These are phyloP conservation scores for Fusarium armeniacum DNA, from an alignment of 2,329 filamentous ascomycete genomes.

Conservation along the genomic window DNA sequence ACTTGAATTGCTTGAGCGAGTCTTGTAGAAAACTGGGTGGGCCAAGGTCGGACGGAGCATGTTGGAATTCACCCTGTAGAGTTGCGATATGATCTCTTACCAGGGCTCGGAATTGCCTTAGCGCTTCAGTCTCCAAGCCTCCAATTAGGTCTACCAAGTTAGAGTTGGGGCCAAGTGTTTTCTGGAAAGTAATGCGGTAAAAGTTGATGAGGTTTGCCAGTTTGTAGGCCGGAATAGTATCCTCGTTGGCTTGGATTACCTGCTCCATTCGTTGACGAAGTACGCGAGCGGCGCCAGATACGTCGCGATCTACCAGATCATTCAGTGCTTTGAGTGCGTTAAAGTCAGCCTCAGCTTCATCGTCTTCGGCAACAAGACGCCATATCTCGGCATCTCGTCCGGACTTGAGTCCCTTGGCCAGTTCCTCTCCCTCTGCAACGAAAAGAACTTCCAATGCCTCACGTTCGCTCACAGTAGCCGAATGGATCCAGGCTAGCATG, in stretches of 20 bases:
- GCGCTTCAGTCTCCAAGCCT: conserved; percentile 79
- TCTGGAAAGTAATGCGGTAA: conserved; percentile 87
- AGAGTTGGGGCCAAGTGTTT: conserved; percentile 78
- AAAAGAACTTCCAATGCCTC: conserved; percentile 94
- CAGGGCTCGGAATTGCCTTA: conserved; percentile 84
- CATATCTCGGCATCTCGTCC: conserved; percentile 88
- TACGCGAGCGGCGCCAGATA: conserved; percentile 84
- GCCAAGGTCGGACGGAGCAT: conserved; percentile 78
- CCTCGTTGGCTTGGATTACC: conserved; percentile 91
- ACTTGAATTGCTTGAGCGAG: conserved; percentile 80
- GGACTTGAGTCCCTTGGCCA: conserved; percentile 83
- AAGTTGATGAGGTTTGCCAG: conserved; percentile 91
- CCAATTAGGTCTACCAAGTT: conserved; percentile 77
- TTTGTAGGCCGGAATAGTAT: conserved; percentile 89
- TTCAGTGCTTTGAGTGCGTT: conserved; percentile 86
- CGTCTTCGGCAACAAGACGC: conserved; percentile 74
- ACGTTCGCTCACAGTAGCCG: conserved; percentile 90
- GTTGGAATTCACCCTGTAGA: conserved; percentile 78
- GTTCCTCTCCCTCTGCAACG: conserved; percentile 89
- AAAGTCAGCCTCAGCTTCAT: conserved; percentile 70
- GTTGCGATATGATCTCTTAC: conserved; percentile 84
- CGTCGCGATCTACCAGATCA: conserved; percentile 87
- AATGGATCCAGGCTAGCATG: conserved; percentile 98
- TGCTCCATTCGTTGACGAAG: conserved; percentile 92
- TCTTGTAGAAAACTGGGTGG: conserved; percentile 86